A percentile compares a stretch with the other conserved stretches of the same genome.
phyloP scores from a whole-genome alignment of 805 yeast genomes.

The Candida rishiriensis region DNA sequence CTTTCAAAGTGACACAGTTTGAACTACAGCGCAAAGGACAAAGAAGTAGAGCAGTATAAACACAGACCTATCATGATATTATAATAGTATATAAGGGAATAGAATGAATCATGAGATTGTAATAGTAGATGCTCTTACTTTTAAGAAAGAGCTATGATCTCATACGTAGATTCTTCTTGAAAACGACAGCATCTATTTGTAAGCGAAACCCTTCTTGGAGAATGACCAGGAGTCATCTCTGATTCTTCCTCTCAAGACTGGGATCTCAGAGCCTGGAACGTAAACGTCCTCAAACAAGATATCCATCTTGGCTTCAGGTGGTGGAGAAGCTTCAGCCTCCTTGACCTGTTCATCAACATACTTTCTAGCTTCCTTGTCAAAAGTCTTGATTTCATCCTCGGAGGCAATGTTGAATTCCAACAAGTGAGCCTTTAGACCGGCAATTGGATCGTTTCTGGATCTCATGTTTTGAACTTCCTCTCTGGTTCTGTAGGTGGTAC shows the following conservation, averaged over 20 bases:
- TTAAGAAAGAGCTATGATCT: background rate
- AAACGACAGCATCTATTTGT: slow-evolving; percentile 23
- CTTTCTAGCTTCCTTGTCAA: slow-evolving; percentile 95
- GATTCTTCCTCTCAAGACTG: slow-evolving; percentile 93
- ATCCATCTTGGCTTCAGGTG: slow-evolving; percentile 94
- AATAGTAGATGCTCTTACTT: background rate
- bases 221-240: slow-evolving; percentile 86
- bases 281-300: slow-evolving; percentile 95
- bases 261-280: slow-evolving; percentile 89
- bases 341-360: slow-evolving; percentile 93
- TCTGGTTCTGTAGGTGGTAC: slow-evolving; percentile 99
- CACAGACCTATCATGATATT: no score
- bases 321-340: slow-evolving; percentile 88
- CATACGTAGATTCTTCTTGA: no score
- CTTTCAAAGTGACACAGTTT: no score
- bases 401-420: slow-evolving; percentile 81
- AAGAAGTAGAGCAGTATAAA: no score
- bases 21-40: no score
- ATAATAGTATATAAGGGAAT: no score
- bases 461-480: slow-evolving; percentile 99
- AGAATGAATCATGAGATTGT: no score
- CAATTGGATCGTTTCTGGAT: slow-evolving; percentile 96
- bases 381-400: slow-evolving; percentile 90
- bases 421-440: slow-evolving; percentile 86
- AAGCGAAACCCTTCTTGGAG: slow-evolving; percentile 35